phyloP scores from a whole-genome alignment of 306 rosid genomes.

The Benincasa hispida region DNA sequence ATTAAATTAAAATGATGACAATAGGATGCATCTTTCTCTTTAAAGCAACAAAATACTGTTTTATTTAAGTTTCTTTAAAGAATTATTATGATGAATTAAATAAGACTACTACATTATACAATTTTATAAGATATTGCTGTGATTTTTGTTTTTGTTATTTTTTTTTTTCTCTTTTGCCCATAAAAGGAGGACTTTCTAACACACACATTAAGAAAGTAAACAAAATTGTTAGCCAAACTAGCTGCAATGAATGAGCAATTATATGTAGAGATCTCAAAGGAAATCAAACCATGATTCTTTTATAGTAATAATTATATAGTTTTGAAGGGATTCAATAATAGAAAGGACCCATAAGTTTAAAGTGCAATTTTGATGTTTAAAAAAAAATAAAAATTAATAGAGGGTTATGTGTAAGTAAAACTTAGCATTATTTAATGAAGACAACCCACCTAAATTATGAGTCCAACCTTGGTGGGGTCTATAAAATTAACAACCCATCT shows the following conservation, averaged over 20 bases:
- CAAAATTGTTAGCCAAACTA: background rate
- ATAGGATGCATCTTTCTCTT: too few relatives aligned
- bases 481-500: background rate
- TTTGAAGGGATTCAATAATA: background rate
- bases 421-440: background rate
- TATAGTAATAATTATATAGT: background rate
- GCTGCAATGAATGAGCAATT: background rate
- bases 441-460: background rate
- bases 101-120: too few relatives aligned
- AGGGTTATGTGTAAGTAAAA: background rate
- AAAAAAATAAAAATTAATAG: too few relatives aligned
- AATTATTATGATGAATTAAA: too few relatives aligned
- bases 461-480: slow-evolving; percentile 5
- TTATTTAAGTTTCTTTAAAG: too few relatives aligned
- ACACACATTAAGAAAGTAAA: background rate
- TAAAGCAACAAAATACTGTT: too few relatives aligned
- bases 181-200: background rate
- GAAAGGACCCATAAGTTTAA: background rate
- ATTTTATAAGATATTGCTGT: too few relatives aligned
- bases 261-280: background rate
- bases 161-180: too few relatives aligned
- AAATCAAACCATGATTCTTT: background rate
- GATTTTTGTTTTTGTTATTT: too few relatives aligned
- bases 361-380: background rate
- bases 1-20: too few relatives aligned